Conservation (phyloP, 2,329 filamentous ascomycete genomes). For the Gaeumannomyces tritici region DNA sequence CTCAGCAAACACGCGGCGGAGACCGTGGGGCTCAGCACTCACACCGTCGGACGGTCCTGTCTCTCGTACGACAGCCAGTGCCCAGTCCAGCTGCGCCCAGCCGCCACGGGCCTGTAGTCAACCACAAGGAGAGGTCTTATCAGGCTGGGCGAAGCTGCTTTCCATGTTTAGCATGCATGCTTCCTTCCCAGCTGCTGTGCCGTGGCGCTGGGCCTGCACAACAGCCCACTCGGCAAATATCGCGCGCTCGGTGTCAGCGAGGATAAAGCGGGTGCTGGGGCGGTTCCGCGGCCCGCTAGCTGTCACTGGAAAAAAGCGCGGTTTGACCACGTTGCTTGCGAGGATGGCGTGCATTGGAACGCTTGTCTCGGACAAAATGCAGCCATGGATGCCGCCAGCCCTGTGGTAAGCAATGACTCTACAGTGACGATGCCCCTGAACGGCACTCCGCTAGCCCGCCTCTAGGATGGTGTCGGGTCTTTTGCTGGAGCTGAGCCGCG, state of each 20-base stretch:
- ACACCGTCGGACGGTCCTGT: neutral
- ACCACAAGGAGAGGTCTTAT: too few relatives aligned
- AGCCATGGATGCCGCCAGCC: too few relatives aligned
- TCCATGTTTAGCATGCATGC: neutral
- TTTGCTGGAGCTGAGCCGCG: neutral
- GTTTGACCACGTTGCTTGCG: neutral
- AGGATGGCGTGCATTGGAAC: too few relatives aligned
- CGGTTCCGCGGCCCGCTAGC: too few relatives aligned
- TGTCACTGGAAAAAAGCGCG: neutral
- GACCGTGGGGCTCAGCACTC: too few relatives aligned
- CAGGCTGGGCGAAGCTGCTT: too few relatives aligned
- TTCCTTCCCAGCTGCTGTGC: neutral
- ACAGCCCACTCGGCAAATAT: neutral
- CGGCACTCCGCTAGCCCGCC: too few relatives aligned
- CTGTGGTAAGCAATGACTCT: neutral
- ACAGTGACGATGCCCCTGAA: neutral
- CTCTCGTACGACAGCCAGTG: neutral
- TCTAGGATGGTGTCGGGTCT: neutral
- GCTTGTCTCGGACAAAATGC: too few relatives aligned
- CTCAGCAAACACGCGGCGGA: too few relatives aligned
- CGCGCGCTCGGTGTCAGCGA: neutral
- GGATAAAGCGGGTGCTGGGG: neutral
- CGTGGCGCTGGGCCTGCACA: neutral
- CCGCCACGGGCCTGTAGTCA: neutral
- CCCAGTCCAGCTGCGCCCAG: neutral